Evolutionary conservation across 116 monocot genomes (phyloP), one percentile per base, ranked within the genome.

Genomic region (Zostera marina): DNA sequence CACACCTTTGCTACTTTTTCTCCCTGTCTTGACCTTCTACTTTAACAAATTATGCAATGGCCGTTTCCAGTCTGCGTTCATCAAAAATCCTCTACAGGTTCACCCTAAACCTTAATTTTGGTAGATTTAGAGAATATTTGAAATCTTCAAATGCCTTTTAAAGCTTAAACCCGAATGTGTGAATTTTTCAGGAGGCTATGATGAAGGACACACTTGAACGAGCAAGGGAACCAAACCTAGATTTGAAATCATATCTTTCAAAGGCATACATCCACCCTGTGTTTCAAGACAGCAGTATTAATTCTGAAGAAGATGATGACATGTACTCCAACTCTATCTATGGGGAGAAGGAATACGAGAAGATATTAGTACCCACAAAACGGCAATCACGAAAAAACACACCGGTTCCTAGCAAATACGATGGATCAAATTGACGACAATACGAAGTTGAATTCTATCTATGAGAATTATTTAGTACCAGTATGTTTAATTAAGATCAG

Each of bases 191-290:
- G 94, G 94, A 94, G 63, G 94, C 94, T 8, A 85, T 82, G 85
- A 84, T 71, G 85, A 85, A 77, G 54, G 94, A 94, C 63, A 94
- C 82, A 9, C 71, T 88, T 5, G 94, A 94, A 57, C 78, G 57
- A 10, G 72, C 94, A 9, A 81, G 79, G 45, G 94, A 94, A 45
- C 88, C 88, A 25, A 77, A 76, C 23, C 52, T 94, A 0, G 85
- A 94, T 48, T 38, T 94, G 44, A 94, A 80, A 67, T 56, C 55
- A 5, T 94, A 84, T 52, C 75, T 94, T 42, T 70, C 61, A 10
- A 66, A 77, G 45, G 84, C 94, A 24, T 94, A 94, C 32, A 55
- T 74, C 54, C 84, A 88, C 62, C 94, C 94, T 15, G 67, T 88
- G 22, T 94, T 94, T 81, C 84, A 88, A 63, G 75, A 44, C 10